A percentile compares a stretch with the other conserved stretches of the same genome.
phyloP scores from a whole-genome alignment of 306 rosid species.

The Malus sylvestris region DNA sequence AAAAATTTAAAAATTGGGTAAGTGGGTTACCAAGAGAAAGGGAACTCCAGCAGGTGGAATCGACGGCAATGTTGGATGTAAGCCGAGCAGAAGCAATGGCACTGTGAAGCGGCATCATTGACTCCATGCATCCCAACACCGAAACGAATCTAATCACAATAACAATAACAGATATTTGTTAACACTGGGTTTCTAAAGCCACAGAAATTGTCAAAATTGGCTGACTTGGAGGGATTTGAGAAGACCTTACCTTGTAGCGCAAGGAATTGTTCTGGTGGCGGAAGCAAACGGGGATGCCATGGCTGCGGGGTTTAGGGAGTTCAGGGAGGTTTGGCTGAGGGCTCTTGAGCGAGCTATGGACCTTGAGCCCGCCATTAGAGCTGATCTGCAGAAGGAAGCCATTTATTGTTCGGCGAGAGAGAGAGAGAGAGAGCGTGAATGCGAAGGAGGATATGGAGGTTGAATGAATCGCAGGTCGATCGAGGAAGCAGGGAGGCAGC shows the following conservation, averaged over 20 bases:
- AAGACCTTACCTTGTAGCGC: constrained; percentile 43
- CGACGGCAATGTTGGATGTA: constrained; percentile 65
- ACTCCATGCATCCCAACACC: constrained; percentile 53
- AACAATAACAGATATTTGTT: neutral
- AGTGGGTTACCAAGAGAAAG: constrained; percentile 65
- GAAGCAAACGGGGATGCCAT: constrained; percentile 36
- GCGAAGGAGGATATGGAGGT: neutral
- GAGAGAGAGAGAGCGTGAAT: neutral
- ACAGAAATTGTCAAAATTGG: neutral
- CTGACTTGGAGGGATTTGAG: neutral
- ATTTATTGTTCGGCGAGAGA: constrained; percentile 13
- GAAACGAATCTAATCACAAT: constrained; percentile 40
- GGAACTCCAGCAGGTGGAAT: constrained; percentile 79
- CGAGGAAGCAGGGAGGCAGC: neutral
- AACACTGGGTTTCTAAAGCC: neutral
- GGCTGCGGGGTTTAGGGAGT: constrained; percentile 20
- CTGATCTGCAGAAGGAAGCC: constrained; percentile 66
- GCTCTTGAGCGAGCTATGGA: constrained; percentile 48
- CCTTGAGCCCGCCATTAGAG: constrained; percentile 45
- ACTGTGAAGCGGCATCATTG: constrained; percentile 86
- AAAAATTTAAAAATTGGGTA: neutral
- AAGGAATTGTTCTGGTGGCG: constrained; percentile 29
- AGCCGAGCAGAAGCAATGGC: constrained; percentile 83
- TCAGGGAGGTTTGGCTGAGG: constrained; percentile 29
- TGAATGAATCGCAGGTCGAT: neutral